phyloP scores from a whole-genome alignment of 176 grass and related monocot genomes.

The Musa beccarii region DNA sequence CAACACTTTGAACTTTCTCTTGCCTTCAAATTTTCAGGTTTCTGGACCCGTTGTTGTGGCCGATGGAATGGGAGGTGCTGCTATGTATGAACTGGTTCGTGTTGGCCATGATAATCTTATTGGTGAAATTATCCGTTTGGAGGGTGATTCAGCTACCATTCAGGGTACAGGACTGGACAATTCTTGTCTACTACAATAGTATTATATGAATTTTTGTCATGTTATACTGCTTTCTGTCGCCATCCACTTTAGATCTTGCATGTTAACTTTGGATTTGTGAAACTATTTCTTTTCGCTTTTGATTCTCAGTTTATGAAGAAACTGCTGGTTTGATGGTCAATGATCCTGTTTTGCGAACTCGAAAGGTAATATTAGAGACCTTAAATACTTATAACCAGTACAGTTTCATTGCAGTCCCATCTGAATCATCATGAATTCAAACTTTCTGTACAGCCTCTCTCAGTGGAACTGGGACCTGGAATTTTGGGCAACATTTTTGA shows the following conservation, averaged over 20 bases:
- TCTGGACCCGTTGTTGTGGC: constrained; percentile 80
- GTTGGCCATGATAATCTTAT: constrained; percentile 79
- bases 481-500: constrained; percentile 96
- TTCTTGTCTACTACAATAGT: not conserved
- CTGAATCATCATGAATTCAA: not conserved
- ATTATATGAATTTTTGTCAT: not conserved
- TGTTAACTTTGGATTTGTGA: too few relatives aligned
- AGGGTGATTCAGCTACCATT: constrained; percentile 78
- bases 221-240: not conserved
- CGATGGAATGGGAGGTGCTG: constrained; percentile 83
- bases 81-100: constrained; percentile 84
- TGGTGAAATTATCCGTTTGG: constrained; percentile 85
- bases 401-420: too few relatives aligned
- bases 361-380: constrained; percentile 33
- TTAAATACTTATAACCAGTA: too few relatives aligned
- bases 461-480: constrained; percentile 67
- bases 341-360: constrained; percentile 64
- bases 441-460: constrained; percentile 54
- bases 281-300: not conserved
- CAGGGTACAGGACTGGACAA: constrained; percentile 33
- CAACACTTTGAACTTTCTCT: not conserved
- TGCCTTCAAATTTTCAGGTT: constrained; percentile 32
- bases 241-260: too few relatives aligned
- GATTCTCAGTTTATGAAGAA: constrained; percentile 70
- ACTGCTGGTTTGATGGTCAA: constrained; percentile 82